These are phyloP conservation scores for Dryas integrifolia DNA, from an alignment of 331 rosid species.

Conservation along the genomic window DNA sequence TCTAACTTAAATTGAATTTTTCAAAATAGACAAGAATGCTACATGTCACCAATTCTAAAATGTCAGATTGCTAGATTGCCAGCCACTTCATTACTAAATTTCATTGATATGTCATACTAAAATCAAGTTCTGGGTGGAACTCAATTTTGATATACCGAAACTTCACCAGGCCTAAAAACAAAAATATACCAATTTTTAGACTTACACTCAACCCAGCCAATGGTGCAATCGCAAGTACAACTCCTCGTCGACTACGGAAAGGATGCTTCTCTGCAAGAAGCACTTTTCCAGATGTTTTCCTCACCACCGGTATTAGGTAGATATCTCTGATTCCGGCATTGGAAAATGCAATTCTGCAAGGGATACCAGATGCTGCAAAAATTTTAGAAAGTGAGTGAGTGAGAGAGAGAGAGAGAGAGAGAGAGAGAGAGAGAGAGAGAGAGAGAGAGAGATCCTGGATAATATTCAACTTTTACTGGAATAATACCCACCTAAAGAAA, in stretches of 20 bases:
- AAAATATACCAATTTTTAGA: constrained; percentile 7
- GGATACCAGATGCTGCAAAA: constrained; percentile 60
- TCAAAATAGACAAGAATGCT: not conserved
- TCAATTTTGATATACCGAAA: not conserved
- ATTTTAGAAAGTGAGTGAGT: not conserved
- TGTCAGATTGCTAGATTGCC: not conserved
- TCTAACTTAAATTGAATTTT: not conserved
- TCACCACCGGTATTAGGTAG: constrained; percentile 52
- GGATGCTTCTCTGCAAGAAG: constrained; percentile 84
- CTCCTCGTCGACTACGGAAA: constrained; percentile 74
- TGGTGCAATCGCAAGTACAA: constrained; percentile 80
- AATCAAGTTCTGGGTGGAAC: not conserved
- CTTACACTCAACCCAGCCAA: constrained; percentile 76
- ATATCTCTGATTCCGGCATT: constrained; percentile 71
- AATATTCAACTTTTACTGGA: constrained; percentile 16
- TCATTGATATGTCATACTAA: not conserved
- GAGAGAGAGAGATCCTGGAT: not conserved
- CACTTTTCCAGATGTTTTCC: constrained; percentile 54
- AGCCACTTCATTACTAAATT: not conserved
- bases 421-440: not conserved
- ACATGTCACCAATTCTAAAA: not conserved
- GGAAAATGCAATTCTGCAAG: constrained; percentile 78
- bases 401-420: not conserved
- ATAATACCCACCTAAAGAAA: constrained; percentile 55
- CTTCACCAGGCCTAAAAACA: not conserved